These are phyloP conservation scores for Kodamaea fukazawae DNA, from an alignment of 805 yeast genomes.

Conservation along the genomic window DNA sequence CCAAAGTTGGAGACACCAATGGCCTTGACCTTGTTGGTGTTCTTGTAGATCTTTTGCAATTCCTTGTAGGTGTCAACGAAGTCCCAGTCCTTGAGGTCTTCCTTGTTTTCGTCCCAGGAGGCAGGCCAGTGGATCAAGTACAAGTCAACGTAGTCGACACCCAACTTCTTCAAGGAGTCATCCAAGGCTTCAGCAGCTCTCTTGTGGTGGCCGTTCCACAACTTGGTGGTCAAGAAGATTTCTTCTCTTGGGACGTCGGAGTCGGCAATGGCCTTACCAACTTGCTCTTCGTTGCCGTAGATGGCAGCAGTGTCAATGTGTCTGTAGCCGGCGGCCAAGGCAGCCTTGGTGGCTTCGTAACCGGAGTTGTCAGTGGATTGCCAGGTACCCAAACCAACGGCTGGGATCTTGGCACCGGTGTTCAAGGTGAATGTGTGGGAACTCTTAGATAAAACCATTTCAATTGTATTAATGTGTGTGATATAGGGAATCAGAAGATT, in stretches of 20 bases:
- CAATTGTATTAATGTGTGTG: not conserved
- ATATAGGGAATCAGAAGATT: too few species aligned
- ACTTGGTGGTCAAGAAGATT: conserved; percentile 68
- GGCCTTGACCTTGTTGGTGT: conserved; percentile 54
- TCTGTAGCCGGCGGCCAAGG: conserved; percentile 64
- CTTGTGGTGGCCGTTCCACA: conserved; percentile 56
- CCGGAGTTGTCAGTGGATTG: conserved; percentile 52
- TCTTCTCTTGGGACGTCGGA: conserved; percentile 64
- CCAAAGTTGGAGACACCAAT: conserved; percentile 80
- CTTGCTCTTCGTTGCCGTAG: conserved; percentile 64
- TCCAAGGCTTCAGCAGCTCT: conserved; percentile 54
- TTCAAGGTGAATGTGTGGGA: conserved; percentile 43
- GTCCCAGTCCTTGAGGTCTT: conserved; percentile 29
- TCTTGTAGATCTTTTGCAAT: conserved; percentile 55
- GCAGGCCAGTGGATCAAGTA: conserved; percentile 85
- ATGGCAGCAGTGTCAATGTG: conserved; percentile 78
- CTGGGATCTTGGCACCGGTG: conserved; percentile 64
- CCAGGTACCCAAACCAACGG: conserved; percentile 77
- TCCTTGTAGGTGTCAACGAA: conserved; percentile 60
- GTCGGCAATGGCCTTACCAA: conserved; percentile 54
- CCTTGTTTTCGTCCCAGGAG: conserved; percentile 41
- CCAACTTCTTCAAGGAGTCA: conserved; percentile 58
- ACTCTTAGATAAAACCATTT: conserved; percentile 8
- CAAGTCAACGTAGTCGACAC: conserved; percentile 74
- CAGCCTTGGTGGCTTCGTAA: conserved; percentile 54